These are phyloP conservation scores for Tremellales sp. DNA, from an alignment of 1,284 basidiomycete genomes.

Conservation along the genomic window DNA sequence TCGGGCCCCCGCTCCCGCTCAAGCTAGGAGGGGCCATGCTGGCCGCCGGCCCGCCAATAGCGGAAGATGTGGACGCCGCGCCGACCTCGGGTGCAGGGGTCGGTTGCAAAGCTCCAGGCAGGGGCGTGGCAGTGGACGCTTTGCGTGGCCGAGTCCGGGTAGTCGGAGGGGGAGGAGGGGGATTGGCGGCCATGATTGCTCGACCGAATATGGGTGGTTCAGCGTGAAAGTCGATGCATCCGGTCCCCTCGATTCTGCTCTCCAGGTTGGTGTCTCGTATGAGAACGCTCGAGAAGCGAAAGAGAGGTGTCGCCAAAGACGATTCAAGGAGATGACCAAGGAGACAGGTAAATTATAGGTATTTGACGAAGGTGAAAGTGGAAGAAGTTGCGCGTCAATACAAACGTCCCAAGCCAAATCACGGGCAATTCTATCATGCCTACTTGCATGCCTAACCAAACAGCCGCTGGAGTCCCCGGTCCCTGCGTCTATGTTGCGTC, in stretches of 20 bases:
- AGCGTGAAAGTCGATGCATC: no score
- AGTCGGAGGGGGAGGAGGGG: not conserved
- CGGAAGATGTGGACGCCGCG: constrained; percentile 28
- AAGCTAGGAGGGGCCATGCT: constrained; percentile 27
- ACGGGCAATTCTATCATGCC: not conserved
- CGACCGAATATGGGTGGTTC: no score
- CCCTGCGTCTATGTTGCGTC: no score
- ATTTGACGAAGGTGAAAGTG: no score
- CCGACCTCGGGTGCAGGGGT: constrained; percentile 6
- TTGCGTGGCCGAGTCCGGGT: constrained; percentile 28
- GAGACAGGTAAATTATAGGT: no score
- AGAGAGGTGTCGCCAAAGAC: no score
- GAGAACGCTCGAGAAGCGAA: not conserved
- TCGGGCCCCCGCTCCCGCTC: constrained; percentile 29
- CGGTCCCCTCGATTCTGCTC: not conserved
- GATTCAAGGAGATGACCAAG: no score
- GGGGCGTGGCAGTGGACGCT: constrained; percentile 31
- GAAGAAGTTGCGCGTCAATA: no score
- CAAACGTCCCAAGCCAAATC: no score
- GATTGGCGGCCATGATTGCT: not conserved
- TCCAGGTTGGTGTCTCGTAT: not conserved
- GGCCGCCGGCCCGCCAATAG: constrained; percentile 17
- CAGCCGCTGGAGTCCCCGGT: not conserved
- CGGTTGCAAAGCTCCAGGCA: constrained; percentile 4
- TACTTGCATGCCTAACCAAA: not conserved